These are phyloP conservation scores for Xylariaceae sp. DNA, from an alignment of 2,329 filamentous ascomycete species.

Conservation along the genomic window DNA sequence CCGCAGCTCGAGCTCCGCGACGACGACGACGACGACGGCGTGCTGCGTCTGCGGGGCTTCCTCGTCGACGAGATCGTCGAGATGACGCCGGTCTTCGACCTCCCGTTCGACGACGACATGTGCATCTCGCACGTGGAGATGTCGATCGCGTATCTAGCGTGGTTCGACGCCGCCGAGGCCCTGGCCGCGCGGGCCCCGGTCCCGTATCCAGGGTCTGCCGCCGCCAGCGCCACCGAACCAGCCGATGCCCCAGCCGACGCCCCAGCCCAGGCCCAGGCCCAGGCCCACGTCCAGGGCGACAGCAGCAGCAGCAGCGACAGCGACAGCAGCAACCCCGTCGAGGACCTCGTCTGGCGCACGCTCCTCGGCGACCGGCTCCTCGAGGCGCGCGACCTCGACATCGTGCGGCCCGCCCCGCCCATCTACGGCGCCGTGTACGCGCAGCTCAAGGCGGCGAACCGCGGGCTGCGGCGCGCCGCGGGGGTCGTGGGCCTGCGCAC, in stretches of 20 bases:
- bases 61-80: slow-evolving; percentile 4
- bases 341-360: slow-evolving; percentile 7
- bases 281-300: too few relatives aligned
- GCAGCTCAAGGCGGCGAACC: slow-evolving; percentile 2
- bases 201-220: too few relatives aligned
- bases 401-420: slow-evolving; percentile 3
- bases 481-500: slow-evolving; percentile 1
- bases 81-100: slow-evolving; percentile 6
- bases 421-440: slow-evolving; percentile 4
- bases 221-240: too few relatives aligned
- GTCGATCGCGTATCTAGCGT: slow-evolving; percentile 2
- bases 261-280: too few relatives aligned
- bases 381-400: background rate
- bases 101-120: slow-evolving; percentile 6
- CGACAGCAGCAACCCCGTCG: slow-evolving; percentile 2
- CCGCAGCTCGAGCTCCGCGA: slow-evolving; percentile 2
- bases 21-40: slow-evolving; percentile 1
- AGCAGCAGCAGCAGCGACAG: too few relatives aligned
- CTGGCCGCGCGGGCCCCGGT: slow-evolving; percentile 2
- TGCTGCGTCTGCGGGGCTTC: slow-evolving; percentile 2
- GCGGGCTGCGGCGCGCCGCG: background rate
- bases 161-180: slow-evolving; percentile 6
- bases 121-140: slow-evolving; percentile 5
- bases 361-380: slow-evolving; percentile 8
- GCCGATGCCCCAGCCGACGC: too few relatives aligned